These are phyloP conservation scores for Thalassiosira hispida DNA, from an alignment of 352 stramenopile species.

Conservation along the genomic window DNA sequence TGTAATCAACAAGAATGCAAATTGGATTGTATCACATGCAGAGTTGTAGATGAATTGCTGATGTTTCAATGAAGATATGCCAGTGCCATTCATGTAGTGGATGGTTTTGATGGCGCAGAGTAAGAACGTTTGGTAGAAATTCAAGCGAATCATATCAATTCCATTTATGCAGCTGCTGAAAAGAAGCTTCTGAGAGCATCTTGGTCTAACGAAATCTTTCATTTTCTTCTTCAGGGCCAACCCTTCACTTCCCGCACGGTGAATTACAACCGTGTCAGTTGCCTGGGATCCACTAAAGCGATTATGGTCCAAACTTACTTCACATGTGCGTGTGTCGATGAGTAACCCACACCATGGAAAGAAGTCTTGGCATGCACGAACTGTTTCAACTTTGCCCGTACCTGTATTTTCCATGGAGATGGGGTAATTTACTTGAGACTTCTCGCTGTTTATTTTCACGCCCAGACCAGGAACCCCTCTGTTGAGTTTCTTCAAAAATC, in stretches of 20 bases:
- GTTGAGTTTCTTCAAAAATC: constrained; percentile 74
- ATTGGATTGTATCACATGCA: constrained; percentile 62
- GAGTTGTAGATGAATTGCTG: constrained; percentile 52
- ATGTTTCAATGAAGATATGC: constrained; percentile 23
- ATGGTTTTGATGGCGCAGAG: constrained; percentile 73
- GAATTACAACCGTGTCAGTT: constrained; percentile 60
- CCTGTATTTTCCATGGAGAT: constrained; percentile 32
- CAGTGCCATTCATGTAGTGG: constrained; percentile 53
- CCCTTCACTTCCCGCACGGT: constrained; percentile 50
- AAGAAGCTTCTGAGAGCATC: constrained; percentile 74
- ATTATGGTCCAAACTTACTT: constrained; percentile 73
- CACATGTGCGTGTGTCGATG: constrained; percentile 73
- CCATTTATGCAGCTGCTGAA: constrained; percentile 78
- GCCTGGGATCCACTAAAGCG: constrained; percentile 63
- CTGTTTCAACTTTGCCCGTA: constrained; percentile 10
- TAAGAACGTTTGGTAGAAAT: constrained; percentile 82
- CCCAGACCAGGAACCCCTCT: constrained; percentile 65
- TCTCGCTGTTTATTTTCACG: constrained; percentile 76
- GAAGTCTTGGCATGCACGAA: constrained; percentile 22
- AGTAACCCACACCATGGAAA: constrained; percentile 84
- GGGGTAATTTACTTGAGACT: constrained; percentile 67
- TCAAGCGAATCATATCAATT: constrained; percentile 56
- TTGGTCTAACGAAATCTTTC: constrained; percentile 75
- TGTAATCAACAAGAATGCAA: constrained; percentile 57
- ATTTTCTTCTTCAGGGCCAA: constrained; percentile 58